Evolutionary conservation across 345 rosid genomes (phyloP).

Genomic region (Viola odorata): DNA sequence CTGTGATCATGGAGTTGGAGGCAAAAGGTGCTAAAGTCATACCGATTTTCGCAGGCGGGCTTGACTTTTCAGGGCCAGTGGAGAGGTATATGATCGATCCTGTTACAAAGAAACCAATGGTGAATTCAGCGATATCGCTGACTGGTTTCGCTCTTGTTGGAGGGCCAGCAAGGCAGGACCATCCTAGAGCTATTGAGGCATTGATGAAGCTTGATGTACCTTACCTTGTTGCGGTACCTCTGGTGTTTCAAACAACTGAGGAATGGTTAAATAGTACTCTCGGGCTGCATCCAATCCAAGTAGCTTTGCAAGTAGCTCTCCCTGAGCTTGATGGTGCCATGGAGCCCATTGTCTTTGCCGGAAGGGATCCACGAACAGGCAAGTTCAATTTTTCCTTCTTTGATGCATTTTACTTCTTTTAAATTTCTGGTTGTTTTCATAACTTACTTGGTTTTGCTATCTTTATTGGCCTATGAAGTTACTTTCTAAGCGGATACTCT

Average conservation of each 20-base stretch:
- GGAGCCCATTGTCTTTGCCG: conserved; percentile 97
- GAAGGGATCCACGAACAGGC: conserved; percentile 97
- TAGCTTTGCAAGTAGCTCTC: conserved; percentile 96
- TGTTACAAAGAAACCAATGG: conserved; percentile 52
- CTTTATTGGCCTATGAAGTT: background rate
- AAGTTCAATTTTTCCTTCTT: conserved; percentile 18
- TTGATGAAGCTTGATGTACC: conserved; percentile 90
- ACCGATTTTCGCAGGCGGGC: conserved; percentile 90
- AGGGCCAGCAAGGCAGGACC: conserved; percentile 99
- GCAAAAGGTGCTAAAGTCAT: conserved; percentile 96
- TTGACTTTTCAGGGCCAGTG: conserved; percentile 89
- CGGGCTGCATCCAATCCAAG: conserved; percentile 97
- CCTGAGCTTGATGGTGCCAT: conserved; percentile 98
- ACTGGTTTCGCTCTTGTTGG: conserved; percentile 99
- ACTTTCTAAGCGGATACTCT: background rate
- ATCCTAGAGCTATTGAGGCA: conserved; percentile 91
- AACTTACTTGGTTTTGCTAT: background rate
- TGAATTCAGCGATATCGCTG: conserved; percentile 70
- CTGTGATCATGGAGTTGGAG: conserved; percentile 97
- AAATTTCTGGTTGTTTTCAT: background rate
- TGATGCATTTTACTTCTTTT: background rate
- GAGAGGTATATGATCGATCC: conserved; percentile 76
- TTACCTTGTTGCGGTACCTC: conserved; percentile 81
- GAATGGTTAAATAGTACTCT: conserved; percentile 95
- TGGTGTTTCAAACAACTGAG: conserved; percentile 97